Conservation (phyloP, 2,329 filamentous ascomycete genomes). For the Dothistroma pini region DNA sequence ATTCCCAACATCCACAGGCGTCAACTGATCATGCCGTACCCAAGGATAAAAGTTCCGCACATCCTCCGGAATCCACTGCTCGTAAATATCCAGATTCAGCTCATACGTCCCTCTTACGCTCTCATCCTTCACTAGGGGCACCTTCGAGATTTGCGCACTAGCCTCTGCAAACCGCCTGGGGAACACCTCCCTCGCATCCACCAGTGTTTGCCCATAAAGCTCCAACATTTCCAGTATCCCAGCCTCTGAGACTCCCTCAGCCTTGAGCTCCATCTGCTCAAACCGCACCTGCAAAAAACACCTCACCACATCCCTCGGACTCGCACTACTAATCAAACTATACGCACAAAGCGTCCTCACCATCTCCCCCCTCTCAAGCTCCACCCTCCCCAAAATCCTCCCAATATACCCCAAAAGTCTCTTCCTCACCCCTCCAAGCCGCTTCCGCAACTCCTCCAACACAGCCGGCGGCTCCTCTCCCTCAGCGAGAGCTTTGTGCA, state of each 20-base stretch:
- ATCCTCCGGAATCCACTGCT: conserved; percentile 76
- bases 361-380: conserved; percentile 46
- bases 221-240: conserved; percentile 62
- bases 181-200: conserved; percentile 72
- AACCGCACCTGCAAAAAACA: conserved; percentile 73
- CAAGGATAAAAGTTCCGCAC: conserved; percentile 83
- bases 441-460: conserved; percentile 62
- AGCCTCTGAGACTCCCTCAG: conserved; percentile 51
- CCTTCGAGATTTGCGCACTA: conserved; percentile 64
- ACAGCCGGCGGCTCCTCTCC: conserved; percentile 46
- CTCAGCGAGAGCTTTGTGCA: conserved; percentile 69
- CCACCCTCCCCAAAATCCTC: conserved; percentile 42
- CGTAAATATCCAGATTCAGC: conserved; percentile 72
- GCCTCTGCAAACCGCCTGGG: conserved; percentile 68
- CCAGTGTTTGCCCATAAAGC: conserved; percentile 72
- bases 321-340: conserved; percentile 74
- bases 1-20: conserved; percentile 39
- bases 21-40: conserved; percentile 71
- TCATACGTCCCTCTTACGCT: conserved; percentile 64
- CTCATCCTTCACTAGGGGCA: conserved; percentile 67
- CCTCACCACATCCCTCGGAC: conserved; percentile 70
- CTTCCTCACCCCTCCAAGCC: conserved; percentile 58
- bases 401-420: conserved; percentile 65
- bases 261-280: conserved; percentile 61
- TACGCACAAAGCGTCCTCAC: conserved; percentile 76